phyloP scores from a whole-genome alignment of 257 asterid genomes.

The Solanum pennellii region DNA sequence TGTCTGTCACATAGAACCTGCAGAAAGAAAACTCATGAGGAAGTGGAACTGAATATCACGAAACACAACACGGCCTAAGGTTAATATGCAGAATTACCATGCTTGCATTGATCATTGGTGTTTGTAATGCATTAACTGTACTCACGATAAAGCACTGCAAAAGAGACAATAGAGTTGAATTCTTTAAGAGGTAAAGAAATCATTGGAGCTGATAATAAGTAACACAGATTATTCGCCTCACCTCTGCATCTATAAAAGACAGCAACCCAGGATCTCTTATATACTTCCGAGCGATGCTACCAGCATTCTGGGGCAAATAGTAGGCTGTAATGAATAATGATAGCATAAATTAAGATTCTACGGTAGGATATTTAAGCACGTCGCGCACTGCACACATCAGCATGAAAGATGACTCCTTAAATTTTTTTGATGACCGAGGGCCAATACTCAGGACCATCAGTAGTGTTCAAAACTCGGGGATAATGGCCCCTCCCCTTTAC shows the following conservation, averaged over 20 bases:
- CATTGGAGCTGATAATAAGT: neutral
- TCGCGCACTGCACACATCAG: neutral
- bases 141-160: slow-evolving; percentile 96
- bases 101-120: slow-evolving; percentile 99
- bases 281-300: slow-evolving; percentile 77
- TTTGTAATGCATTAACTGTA: slow-evolving; percentile 76
- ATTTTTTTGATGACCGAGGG: neutral
- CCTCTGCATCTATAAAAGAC: slow-evolving; percentile 96
- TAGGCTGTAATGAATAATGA: slow-evolving; percentile 54
- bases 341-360: slow-evolving; percentile 7
- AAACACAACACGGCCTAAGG: neutral
- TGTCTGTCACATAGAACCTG: slow-evolving; percentile 98
- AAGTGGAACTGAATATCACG: neutral
- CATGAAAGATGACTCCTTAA: neutral
- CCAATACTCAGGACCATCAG: neutral
- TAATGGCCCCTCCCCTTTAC: neutral
- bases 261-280: slow-evolving; percentile 77
- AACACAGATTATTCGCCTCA: slow-evolving; percentile 2
- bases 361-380: neutral
- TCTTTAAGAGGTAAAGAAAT: slow-evolving; percentile 2
- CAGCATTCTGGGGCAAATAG: slow-evolving; percentile 94
- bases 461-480: neutral
- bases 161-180: neutral
- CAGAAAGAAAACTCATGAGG: slow-evolving; percentile 3
- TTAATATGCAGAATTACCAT: slow-evolving; percentile 48